Percentiles rank a stretch among this genome's conserved stretches.
These are phyloP conservation scores for Gossypium arboreum DNA, from an alignment of 345 rosid species.

Conservation along the genomic window DNA sequence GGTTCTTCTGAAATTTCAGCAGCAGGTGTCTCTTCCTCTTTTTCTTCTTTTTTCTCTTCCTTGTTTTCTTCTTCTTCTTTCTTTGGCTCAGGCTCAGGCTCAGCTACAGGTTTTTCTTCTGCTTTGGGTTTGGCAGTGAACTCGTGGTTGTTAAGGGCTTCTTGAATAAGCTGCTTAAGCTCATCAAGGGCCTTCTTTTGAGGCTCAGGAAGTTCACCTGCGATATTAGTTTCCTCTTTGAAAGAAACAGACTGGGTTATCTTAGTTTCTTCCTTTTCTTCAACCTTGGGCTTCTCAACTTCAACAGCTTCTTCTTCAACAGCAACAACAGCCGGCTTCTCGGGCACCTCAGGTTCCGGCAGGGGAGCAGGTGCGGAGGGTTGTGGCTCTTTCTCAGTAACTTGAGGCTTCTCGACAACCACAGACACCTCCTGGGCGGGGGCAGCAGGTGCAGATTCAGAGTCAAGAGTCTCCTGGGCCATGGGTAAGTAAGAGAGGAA, in stretches of 20 bases:
- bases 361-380: conserved; percentile 24
- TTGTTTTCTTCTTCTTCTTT: not conserved
- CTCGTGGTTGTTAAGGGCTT: conserved; percentile 47
- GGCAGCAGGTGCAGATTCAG: conserved; percentile 14
- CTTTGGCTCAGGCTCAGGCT: conserved; percentile 6
- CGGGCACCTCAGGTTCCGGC: conserved; percentile 33
- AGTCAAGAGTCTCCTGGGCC: conserved; percentile 35
- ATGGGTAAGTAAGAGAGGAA: conserved; percentile 9
- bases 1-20: conserved; percentile 16
- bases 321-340: conserved; percentile 22
- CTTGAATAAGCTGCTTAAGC: conserved; percentile 49
- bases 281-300: conserved; percentile 2
- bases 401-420: conserved; percentile 27
- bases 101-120: conserved; percentile 21
- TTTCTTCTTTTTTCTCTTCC: conserved; percentile 13
- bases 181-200: conserved; percentile 62
- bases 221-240: conserved; percentile 67
- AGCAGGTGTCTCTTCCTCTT: conserved; percentile 18
- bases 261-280: conserved; percentile 24
- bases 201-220: conserved; percentile 46
- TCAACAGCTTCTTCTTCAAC: conserved; percentile 5
- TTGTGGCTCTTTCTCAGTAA: conserved; percentile 28
- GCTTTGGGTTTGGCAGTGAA: conserved; percentile 38
- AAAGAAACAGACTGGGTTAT: conserved; percentile 46
- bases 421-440: conserved; percentile 22